Evolutionary conservation across 192 early-diverging fungal genomes (phyloP).

Genomic region (Chytriomyces sp.): DNA sequence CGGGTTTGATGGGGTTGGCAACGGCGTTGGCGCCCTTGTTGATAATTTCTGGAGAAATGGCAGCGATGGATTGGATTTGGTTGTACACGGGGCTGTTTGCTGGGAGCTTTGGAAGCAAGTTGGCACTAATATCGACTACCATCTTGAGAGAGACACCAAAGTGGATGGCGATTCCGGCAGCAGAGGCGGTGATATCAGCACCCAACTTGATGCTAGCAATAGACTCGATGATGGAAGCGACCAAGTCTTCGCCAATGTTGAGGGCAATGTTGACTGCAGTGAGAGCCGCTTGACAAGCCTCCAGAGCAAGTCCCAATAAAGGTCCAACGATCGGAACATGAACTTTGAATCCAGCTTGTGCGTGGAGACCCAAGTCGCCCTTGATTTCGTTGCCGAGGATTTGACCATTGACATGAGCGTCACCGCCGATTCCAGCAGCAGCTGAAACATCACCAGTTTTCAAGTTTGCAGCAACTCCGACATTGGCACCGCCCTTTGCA

Average conservation of each 20-base stretch:
- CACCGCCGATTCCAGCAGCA: neutral
- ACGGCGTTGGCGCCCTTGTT: neutral
- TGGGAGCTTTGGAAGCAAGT: neutral
- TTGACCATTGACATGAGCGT: neutral
- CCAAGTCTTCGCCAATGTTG: neutral
- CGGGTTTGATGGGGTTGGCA: neutral
- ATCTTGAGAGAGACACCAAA: neutral
- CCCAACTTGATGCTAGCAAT: neutral
- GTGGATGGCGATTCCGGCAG: neutral
- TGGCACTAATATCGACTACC: neutral
- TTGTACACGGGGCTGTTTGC: neutral
- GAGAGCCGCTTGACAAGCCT: neutral
- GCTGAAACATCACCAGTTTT: neutral
- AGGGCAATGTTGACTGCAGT: neutral
- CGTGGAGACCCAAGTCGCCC: neutral
- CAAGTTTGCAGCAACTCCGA: neutral
- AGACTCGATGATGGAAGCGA: neutral
- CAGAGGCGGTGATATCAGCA: neutral
- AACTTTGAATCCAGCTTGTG: neutral
- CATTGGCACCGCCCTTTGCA: neutral
- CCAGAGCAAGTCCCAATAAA: neutral
- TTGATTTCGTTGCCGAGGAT: neutral
- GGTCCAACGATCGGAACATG: neutral
- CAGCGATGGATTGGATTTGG: neutral
- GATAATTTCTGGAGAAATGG: neutral